Conservation (phyloP, 2,329 filamentous ascomycete genomes). For the Alternaria gansuensis region DNA sequence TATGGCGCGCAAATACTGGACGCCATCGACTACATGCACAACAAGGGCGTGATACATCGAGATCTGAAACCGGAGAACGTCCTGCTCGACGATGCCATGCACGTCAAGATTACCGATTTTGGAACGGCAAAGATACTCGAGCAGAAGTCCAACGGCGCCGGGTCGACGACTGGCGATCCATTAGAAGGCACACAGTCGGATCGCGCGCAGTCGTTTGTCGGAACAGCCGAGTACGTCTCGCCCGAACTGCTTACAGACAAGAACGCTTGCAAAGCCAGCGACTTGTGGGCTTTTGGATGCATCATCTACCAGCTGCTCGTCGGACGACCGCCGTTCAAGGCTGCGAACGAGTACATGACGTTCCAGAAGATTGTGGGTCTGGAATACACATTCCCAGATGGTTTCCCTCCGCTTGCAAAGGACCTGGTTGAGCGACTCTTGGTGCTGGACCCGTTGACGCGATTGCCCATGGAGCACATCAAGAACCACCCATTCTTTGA, state of each 20-base stretch:
- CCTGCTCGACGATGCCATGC: slow-evolving; percentile 91
- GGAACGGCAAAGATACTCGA: slow-evolving; percentile 95
- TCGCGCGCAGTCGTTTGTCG: slow-evolving; percentile 92
- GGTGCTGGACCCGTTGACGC: slow-evolving; percentile 83
- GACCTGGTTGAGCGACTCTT: slow-evolving; percentile 91
- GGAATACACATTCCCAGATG: slow-evolving; percentile 90
- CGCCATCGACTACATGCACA: slow-evolving; percentile 98
- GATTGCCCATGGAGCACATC: slow-evolving; percentile 93
- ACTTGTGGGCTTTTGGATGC: slow-evolving; percentile 97
- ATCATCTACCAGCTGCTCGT: slow-evolving; percentile 95
- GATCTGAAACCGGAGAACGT: slow-evolving; percentile 98
- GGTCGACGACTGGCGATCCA: slow-evolving; percentile 57
- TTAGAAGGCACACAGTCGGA: slow-evolving; percentile 70
- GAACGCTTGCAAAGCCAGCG: slow-evolving; percentile 95
- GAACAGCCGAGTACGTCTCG: slow-evolving; percentile 97
- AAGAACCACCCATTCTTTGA: slow-evolving; percentile 97
- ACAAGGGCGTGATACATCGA: slow-evolving; percentile 91
- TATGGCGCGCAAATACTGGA: slow-evolving; percentile 97
- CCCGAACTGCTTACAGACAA: slow-evolving; percentile 97
- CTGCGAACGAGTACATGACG: slow-evolving; percentile 91
- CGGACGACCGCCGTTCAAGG: slow-evolving; percentile 98
- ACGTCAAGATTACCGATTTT: slow-evolving; percentile 98
- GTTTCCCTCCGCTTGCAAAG: slow-evolving; percentile 84
- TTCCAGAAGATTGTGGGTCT: slow-evolving; percentile 97
- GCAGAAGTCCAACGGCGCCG: slow-evolving; percentile 53